Percentiles rank a stretch among this genome's conserved stretches.
Evolutionary conservation across 2,329 filamentous ascomycete species (phyloP).

Genomic region (Ophiocordyceps sinensis): DNA sequence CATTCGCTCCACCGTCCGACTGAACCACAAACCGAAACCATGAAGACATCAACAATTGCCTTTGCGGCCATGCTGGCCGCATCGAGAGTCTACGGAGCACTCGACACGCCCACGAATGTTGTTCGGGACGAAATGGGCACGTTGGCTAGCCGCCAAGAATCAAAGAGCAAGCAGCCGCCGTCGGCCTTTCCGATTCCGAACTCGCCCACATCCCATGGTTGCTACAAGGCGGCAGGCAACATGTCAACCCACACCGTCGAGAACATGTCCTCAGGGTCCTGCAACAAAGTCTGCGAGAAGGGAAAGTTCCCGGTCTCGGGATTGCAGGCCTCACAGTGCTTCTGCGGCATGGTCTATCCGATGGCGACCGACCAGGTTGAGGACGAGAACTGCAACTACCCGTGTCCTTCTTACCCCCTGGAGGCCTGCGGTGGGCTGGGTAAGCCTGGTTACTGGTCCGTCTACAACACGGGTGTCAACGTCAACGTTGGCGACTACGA

Average conservation of each 20-base stretch:
- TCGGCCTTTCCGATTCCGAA: conserved; percentile 19
- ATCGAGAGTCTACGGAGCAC: conserved; percentile 9
- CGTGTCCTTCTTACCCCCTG: conserved; percentile 47
- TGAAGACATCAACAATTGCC: conserved; percentile 17
- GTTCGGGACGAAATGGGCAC: background rate
- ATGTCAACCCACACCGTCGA: conserved; percentile 14
- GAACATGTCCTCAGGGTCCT: conserved; percentile 24
- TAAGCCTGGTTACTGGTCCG: conserved; percentile 19
- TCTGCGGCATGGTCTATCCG: conserved; percentile 58
- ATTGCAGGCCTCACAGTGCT: conserved; percentile 50
- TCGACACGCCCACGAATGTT: conserved; percentile 5
- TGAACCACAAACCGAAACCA: conserved; percentile 3
- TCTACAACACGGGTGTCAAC: conserved; percentile 36
- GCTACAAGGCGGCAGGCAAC: conserved; percentile 30
- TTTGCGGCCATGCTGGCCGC: conserved; percentile 14
- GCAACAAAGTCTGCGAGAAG: conserved; percentile 23
- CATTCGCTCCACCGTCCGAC: background rate
- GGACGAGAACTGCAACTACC: conserved; percentile 45
- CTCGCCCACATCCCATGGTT: conserved; percentile 33
- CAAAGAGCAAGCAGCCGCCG: conserved; percentile 17
- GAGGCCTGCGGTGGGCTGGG: conserved; percentile 43
- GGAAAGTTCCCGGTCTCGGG: conserved; percentile 44
- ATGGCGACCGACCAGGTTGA: conserved; percentile 35
- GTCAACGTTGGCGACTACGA: conserved; percentile 18
- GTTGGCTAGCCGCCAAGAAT: background rate